Evolutionary conservation across 176 grass and related monocot genomes (phyloP).

Genomic region (Saccharum spontaneum): DNA sequence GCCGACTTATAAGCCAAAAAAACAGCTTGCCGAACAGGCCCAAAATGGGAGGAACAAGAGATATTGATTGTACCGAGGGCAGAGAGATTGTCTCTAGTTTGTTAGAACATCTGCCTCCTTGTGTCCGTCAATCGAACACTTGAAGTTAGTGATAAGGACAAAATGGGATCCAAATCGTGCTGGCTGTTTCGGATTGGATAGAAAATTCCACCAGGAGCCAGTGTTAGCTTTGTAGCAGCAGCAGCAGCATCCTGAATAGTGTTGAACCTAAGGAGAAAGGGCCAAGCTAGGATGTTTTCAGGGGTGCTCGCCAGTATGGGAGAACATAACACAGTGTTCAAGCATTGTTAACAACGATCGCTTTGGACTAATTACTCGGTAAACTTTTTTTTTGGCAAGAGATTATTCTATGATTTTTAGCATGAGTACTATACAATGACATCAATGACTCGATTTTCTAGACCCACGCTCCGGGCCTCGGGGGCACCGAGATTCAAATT

Average conservation of each 20-base stretch:
- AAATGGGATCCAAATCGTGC: neutral
- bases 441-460: neutral
- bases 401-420: neutral
- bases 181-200: neutral
- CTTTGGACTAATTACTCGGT: neutral
- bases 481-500: neutral
- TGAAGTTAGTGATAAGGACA: neutral
- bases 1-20: too few relatives aligned
- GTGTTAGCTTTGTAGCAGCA: neutral
- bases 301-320: neutral
- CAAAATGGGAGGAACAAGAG: neutral
- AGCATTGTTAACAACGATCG: neutral
- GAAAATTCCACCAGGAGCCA: neutral
- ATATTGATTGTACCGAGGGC: neutral
- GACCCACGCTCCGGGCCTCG: neutral
- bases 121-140: neutral
- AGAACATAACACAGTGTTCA: neutral
- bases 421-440: neutral
- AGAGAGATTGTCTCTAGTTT: neutral
- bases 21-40: too few relatives aligned
- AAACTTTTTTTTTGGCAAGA: neutral
- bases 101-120: neutral
- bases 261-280: neutral
- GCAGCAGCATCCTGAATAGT: neutral
- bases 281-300: neutral